These are phyloP conservation scores for Syzygium aqueum DNA, from an alignment of 345 rosid species.

Conservation along the genomic window DNA sequence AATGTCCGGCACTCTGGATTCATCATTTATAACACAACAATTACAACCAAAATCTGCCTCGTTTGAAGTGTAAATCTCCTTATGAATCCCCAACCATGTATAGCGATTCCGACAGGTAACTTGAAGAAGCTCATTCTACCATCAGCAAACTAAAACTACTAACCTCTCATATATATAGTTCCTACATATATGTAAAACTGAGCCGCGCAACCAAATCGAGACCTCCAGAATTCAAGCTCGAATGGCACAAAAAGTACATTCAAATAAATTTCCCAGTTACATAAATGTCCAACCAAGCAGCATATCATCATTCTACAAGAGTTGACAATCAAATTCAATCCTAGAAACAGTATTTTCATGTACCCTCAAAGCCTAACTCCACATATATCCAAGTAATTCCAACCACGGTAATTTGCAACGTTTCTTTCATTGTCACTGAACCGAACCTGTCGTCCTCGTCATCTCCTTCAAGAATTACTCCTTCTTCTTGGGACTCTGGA, in stretches of 20 bases:
- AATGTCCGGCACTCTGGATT: not conserved
- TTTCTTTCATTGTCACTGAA: not conserved
- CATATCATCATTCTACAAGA: not conserved
- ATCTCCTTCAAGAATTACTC: constrained; percentile 11
- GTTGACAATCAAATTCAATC: not conserved
- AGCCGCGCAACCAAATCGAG: not conserved
- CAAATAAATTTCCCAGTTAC: not conserved
- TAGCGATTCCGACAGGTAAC: not conserved
- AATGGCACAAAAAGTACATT: not conserved
- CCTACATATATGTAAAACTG: not conserved
- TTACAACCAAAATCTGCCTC: not conserved
- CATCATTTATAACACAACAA: not conserved
- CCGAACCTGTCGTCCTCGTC: constrained; percentile 49
- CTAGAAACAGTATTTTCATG: not conserved
- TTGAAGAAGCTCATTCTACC: not conserved
- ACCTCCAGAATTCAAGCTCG: not conserved
- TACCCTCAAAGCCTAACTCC: not conserved
- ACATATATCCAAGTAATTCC: not conserved
- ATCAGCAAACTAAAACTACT: not conserved
- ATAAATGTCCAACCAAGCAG: not conserved
- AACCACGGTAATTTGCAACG: not conserved
- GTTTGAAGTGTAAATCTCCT: not conserved
- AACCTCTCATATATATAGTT: not conserved
- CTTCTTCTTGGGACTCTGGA: constrained; percentile 8
- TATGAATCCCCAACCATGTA: not conserved